A percentile compares a stretch with the other conserved stretches of the same genome.
Evolutionary conservation across 1,284 basidiomycete species (phyloP).

Genomic region (Tilletia indica): DNA sequence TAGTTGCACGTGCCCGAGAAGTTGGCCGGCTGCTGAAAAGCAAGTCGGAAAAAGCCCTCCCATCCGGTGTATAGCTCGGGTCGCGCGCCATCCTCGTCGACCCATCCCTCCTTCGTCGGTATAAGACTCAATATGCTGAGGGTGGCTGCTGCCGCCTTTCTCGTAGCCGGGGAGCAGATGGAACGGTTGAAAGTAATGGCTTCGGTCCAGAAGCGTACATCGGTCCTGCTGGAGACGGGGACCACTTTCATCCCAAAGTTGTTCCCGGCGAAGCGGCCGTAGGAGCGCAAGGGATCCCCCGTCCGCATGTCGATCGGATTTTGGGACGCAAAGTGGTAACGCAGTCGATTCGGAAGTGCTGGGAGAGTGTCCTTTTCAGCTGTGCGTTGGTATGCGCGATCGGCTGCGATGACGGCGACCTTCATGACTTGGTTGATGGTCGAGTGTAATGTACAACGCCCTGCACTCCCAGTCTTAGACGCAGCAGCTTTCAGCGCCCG

Average conservation of each 20-base stretch:
- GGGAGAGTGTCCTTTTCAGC: not conserved
- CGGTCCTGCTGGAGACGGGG: not conserved
- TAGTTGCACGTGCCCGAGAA: conserved; percentile 1
- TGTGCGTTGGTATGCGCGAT: not conserved
- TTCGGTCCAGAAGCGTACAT: conserved; percentile 14
- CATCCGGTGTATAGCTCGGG: not conserved
- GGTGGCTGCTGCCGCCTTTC: not conserved
- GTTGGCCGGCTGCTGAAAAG: not conserved
- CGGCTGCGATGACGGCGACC: conserved; percentile 12
- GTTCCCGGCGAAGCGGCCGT: conserved; percentile 14
- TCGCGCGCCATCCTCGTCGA: not conserved
- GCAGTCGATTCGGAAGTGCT: not conserved
- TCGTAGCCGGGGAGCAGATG: not conserved
- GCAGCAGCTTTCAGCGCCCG: conserved; percentile 1
- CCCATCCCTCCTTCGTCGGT: not conserved
- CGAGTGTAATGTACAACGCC: not conserved
- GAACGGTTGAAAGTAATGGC: not conserved
- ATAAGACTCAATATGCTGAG: not conserved
- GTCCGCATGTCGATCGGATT: conserved; percentile 8
- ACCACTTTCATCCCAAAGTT: not conserved
- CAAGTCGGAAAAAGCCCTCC: not conserved
- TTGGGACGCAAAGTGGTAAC: not conserved
- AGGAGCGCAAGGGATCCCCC: not conserved
- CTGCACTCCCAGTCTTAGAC: not conserved
- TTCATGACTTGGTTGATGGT: conserved; percentile 9